Conservation (phyloP, 78 protist species). For the Dictyostelium brefeldianum region DNA sequence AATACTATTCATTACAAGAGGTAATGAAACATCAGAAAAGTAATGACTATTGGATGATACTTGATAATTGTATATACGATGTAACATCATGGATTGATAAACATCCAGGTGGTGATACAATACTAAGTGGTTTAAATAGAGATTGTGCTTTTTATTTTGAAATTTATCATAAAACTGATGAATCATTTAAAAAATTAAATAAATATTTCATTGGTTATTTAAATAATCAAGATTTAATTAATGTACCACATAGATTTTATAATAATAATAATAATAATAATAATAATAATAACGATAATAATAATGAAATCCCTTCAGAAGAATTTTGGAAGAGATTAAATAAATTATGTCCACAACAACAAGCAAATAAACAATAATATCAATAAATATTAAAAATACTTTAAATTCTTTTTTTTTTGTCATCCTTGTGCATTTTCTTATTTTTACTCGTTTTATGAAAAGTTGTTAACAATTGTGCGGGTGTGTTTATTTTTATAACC, state of each 20-base stretch:
- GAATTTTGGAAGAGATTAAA: slow-evolving; percentile 27
- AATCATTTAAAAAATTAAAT: slow-evolving; percentile 23
- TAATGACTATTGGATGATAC: slow-evolving; percentile 10
- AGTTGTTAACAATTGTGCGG: too few relatives aligned
- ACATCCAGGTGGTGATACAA: slow-evolving; percentile 51
- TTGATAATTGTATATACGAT: slow-evolving; percentile 41
- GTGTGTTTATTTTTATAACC: background rate
- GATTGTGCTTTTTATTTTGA: slow-evolving; percentile 45
- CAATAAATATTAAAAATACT: background rate
- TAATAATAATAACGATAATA: background rate
- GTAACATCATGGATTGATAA: slow-evolving; percentile 31
- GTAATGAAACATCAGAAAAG: slow-evolving; percentile 15
- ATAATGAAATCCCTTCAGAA: background rate
- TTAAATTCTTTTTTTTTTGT: background rate
- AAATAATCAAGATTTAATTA: slow-evolving; percentile 7
- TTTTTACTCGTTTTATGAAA: too few relatives aligned
- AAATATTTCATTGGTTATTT: slow-evolving; percentile 34
- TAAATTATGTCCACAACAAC: slow-evolving; percentile 29
- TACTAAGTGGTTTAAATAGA: slow-evolving; percentile 2
- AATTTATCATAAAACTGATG: slow-evolving; percentile 27
- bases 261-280: background rate
- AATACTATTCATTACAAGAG: slow-evolving; percentile 13
- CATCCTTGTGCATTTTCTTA: background rate
- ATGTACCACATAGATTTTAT: background rate
- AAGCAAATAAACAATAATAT: background rate